Base-by-base conservation (phyloP, 2,329 filamentous ascomycete species). In the Lachnum nothofagi region DNA sequence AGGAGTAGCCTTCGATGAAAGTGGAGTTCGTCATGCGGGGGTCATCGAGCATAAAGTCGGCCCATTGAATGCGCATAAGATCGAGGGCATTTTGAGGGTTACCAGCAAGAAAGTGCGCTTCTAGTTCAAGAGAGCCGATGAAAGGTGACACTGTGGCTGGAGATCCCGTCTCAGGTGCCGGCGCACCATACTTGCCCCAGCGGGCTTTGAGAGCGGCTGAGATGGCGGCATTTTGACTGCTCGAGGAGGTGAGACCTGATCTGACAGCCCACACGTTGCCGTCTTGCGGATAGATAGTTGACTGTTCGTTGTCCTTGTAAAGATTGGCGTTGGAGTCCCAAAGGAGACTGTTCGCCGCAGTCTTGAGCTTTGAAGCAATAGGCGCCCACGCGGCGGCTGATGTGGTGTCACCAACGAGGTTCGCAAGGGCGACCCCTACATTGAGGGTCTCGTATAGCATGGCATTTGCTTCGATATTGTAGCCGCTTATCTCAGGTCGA, bases 241-340 rank as follows among this genome's bases (percentile, higher is more conserved):
- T 71, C 19, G 51, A 39, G 16, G 23, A 12, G 7, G 51, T 49
- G 2, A 52, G 19, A 41, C 48, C 46, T 34, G 43, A 37, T 27
- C 72, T 66, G 3, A 79, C 56, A 0, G 77, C 73, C 63, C 80
- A 70, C 42, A 74, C 70, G 63, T 82, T 82, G 14, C 74, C 77
- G 54, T 81, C 78, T 63, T 84, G 80, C 0, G 79, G 77, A 49
- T 75, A 69, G 2, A 85, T 66, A 0, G 71, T 70, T 1, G 73
- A 76, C 53, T 79, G 80, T 62, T 74, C 74, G 31, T 78, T 78
- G 60, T 76, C 74, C 49, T 68, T 67, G 66, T 74, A 75, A 55
- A 76, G 67, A 23, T 68, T 68, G 3, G 67, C 66, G 1, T 60
- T 49, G 3, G 65, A 55, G 49, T 75, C 68, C 54, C 54, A 58